These are phyloP conservation scores for Xanthoceras sorbifolium DNA, from an alignment of 345 rosid species.

Conservation along the genomic window DNA sequence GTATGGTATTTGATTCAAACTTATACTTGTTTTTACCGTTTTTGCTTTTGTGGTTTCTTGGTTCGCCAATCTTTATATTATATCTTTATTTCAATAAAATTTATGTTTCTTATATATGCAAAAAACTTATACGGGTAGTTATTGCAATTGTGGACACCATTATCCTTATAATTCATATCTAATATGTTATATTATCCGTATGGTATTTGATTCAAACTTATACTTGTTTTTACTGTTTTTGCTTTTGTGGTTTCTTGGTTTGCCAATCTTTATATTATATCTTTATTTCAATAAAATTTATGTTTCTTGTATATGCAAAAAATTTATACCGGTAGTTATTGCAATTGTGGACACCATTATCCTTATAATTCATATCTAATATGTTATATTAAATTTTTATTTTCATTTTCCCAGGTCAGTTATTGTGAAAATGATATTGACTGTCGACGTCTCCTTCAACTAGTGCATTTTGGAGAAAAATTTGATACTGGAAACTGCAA, in stretches of 20 bases:
- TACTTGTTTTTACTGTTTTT: background rate
- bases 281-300: background rate
- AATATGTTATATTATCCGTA: conserved; percentile 15
- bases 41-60: background rate
- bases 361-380: conserved; percentile 12
- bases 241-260: too few species aligned
- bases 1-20: conserved; percentile 58
- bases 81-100: background rate
- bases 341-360: background rate
- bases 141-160: conserved; percentile 4
- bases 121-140: conserved; percentile 11
- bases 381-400: conserved; percentile 18
- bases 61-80: background rate
- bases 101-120: background rate
- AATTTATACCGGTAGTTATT: conserved; percentile 12
- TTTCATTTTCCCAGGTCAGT: conserved; percentile 67
- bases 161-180: background rate
- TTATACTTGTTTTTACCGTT: background rate
- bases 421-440: conserved; percentile 95
- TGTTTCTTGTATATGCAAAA: background rate
- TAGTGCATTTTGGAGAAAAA: conserved; percentile 92
- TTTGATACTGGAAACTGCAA: conserved; percentile 71
- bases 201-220: too few species aligned
- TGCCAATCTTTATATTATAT: too few species aligned
- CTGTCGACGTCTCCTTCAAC: conserved; percentile 88